Evolutionary conservation across 139 green algal genomes (phyloP).

Genomic region (Volvox africanus): DNA sequence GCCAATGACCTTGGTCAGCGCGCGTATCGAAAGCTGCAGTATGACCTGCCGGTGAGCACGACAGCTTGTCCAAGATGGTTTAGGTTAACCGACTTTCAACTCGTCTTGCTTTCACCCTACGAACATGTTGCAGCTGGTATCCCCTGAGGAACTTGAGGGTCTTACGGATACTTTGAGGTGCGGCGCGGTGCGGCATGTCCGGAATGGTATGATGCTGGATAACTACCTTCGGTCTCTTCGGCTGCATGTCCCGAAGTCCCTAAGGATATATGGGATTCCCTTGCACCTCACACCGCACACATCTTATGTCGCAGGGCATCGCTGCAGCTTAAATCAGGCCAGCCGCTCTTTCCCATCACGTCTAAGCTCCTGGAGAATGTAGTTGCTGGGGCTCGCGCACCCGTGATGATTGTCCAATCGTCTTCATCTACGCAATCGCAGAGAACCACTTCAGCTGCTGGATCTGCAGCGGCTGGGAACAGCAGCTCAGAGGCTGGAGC

Average conservation of each 20-base stretch:
- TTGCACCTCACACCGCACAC: too few species aligned
- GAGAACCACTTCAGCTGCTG: neutral
- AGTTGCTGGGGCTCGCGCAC: constrained; percentile 11
- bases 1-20: neutral
- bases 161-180: constrained; percentile 32
- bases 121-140: constrained; percentile 31
- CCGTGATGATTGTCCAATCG: neutral
- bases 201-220: too few species aligned
- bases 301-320: constrained; percentile 15
- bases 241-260: too few species aligned
- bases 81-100: neutral
- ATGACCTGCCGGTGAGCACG: constrained; percentile 45
- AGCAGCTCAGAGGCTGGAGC: neutral
- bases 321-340: constrained; percentile 49
- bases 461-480: neutral
- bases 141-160: constrained; percentile 14
- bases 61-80: neutral
- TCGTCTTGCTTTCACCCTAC: neutral
- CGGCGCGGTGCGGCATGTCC: neutral
- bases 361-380: constrained; percentile 60
- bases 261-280: too few species aligned
- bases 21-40: constrained; percentile 46
- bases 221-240: too few species aligned
- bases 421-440: neutral
- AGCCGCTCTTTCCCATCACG: constrained; percentile 39